Evolutionary conservation across 2,329 filamentous ascomycete genomes (phyloP), one percentile per base, ranked within the genome.

Genomic region (Botrytis galanthina): DNA sequence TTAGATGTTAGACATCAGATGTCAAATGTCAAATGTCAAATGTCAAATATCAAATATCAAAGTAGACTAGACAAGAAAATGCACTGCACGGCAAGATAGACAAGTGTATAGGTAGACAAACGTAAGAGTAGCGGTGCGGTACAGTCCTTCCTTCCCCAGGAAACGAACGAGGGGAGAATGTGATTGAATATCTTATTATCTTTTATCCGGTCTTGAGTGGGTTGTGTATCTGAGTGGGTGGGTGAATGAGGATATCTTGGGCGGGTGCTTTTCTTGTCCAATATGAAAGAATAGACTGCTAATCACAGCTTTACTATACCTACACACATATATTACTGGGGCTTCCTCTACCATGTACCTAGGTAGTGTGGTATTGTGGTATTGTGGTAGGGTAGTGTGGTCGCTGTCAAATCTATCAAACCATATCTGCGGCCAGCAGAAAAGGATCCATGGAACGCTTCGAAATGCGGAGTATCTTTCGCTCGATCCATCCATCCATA

Each of bases 61-160:
- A 26, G 26, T 51, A 35, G 35, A 42, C 32, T 39, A 68, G 48
- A 63, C 60, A 29, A 44, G 59, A 37, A 32, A 60, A 59, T 29
- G n/a, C 26, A 54, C 4, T 16, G 1, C 29, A 22, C 8, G 57
- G 10, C 32, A 14, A 39, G 22, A 16, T 26, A 42, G 61, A 54
- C 44, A 51, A 67, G 63, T 54, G 48, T n/a, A 46, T 18, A 48
- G 10, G n/a, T 37, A 63, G 61, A 63, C 26, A 39, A 68, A 67
- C 29, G 16, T 67, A n/a, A 68, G 64, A 68, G 64, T 57, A 68
- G 48, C 48, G 48, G 48, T 54, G 48, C 64, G 64, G 64, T 68
- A 57, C 10, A 57, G 26, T 54, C 48, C 48, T 10, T 42, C 26
- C 64, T 68, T 68, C 64, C 64, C 64, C 64, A 68, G 35, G 48